Base-by-base conservation (phyloP, 1,139 yeast species). In the Meyerozyma guilliermondii region DNA sequence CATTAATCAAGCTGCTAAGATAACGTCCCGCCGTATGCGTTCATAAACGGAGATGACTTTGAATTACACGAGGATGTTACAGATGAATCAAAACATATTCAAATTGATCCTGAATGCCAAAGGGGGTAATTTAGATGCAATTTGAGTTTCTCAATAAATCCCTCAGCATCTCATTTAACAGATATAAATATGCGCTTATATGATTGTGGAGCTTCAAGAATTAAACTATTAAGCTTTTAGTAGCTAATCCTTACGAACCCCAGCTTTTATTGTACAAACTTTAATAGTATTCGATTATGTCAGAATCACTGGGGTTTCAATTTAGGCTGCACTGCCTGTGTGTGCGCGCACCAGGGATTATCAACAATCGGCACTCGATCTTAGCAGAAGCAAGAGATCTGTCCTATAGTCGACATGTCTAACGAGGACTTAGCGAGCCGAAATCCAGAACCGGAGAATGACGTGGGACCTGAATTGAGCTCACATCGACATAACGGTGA, bases 331-430 rank as follows among this genome's bases (percentile, higher is more conserved):
- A 26, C 28, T 26, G 28, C 28, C 28, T n/a, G 9, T n/a, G 33
- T 29, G 33, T 29, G 33, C 33, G 33, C 33, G 33, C 33, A 29
- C 33, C 33, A 29, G 18, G 33, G 33, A 29, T 29, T 29, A 29
- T 29, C 33, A 13, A 26, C 18, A 29, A 14, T 29, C 33, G 33
- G 33, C 33, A 29, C 18, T 14, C 33, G 33, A 29, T 29, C 33
- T 20, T 29, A 29, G 33, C 16, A 8, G n/a, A 11, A 26, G 28
- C 28, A 26, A 26, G 13, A 26, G 28, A 7, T 6, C 28, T 3
- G 28, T 26, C 11, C 5, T n/a, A 6, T n/a, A n/a, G n/a, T 13
- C 3, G 18, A n/a, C 14, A 29, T 29, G 33, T 14, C 33, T 9
- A 29, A 29, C 33, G 33, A 29, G 33, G 33, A 29, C 14, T n/a